These are phyloP conservation scores for Sicyos baderoa DNA, from an alignment of 306 rosid species.

Conservation along the genomic window DNA sequence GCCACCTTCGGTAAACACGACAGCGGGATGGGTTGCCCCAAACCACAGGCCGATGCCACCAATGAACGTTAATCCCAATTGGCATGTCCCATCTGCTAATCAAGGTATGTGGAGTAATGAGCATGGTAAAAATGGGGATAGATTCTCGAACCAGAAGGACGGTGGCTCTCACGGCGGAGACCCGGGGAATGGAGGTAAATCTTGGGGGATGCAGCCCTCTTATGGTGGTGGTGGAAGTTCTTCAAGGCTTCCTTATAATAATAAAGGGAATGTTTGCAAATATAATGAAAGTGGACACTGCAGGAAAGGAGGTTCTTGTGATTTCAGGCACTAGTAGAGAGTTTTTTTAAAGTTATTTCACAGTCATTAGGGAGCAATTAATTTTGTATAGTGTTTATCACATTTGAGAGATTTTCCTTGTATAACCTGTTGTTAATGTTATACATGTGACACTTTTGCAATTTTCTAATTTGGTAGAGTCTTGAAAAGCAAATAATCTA, in stretches of 20 bases:
- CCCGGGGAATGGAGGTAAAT: slow-evolving; percentile 56
- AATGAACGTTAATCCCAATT: slow-evolving; percentile 49
- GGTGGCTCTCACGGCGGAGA: slow-evolving; percentile 49
- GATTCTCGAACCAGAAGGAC: slow-evolving; percentile 46
- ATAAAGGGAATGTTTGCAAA: slow-evolving; percentile 67
- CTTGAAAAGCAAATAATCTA: background rate
- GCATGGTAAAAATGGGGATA: slow-evolving; percentile 50
- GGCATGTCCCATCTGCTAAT: slow-evolving; percentile 45
- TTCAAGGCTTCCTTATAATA: slow-evolving; percentile 52
- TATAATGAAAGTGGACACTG: slow-evolving; percentile 78
- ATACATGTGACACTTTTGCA: slow-evolving; percentile 14
- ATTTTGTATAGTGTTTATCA: slow-evolving; percentile 63
- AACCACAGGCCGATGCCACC: slow-evolving; percentile 41
- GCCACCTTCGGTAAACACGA: slow-evolving; percentile 39
- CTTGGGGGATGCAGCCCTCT: slow-evolving; percentile 70
- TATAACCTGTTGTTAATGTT: slow-evolving; percentile 14
- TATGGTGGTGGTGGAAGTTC: slow-evolving; percentile 53
- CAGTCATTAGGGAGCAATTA: slow-evolving; percentile 29
- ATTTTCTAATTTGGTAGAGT: background rate
- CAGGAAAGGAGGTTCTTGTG: slow-evolving; percentile 77
- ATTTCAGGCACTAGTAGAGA: slow-evolving; percentile 58
- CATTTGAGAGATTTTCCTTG: slow-evolving; percentile 36
- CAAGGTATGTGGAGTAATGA: slow-evolving; percentile 46
- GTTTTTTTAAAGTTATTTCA: background rate
- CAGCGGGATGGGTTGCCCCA: slow-evolving; percentile 51